These are phyloP conservation scores for Aspergillus cavernicola DNA, from an alignment of 495 filamentous ascomycete species.

Conservation along the genomic window DNA sequence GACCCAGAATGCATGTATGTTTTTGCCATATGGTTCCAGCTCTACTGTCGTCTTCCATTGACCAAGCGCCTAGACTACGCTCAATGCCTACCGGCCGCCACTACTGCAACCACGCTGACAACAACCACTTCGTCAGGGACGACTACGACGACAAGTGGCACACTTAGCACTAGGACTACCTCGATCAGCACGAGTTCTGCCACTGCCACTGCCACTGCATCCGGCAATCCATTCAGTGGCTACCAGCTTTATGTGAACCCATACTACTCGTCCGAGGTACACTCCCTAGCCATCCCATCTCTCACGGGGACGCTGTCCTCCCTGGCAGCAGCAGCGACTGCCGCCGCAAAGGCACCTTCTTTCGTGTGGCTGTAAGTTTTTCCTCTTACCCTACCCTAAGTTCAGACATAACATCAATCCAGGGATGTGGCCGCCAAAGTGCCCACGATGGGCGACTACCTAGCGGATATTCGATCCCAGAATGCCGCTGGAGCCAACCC, in stretches of 20 bases:
- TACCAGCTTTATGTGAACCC: constrained; percentile 54
- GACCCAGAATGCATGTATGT: constrained; percentile 10
- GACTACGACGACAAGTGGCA: background rate
- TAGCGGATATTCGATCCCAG: constrained; percentile 52
- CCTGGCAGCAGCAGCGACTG: constrained; percentile 31
- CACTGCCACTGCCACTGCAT: constrained; percentile 29
- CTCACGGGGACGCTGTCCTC: constrained; percentile 23
- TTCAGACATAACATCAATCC: background rate
- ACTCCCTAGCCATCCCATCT: constrained; percentile 49
- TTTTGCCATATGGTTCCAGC: background rate
- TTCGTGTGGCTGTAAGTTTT: constrained; percentile 67
- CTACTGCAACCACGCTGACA: constrained; percentile 9
- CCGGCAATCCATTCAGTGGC: constrained; percentile 24
- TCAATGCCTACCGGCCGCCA: constrained; percentile 7
- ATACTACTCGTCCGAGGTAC: constrained; percentile 56
- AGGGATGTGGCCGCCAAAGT: constrained; percentile 60
- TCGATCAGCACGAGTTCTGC: constrained; percentile 5
- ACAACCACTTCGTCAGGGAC: constrained; percentile 14
- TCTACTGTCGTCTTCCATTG: background rate
- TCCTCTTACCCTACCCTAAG: background rate
- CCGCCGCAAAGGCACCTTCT: constrained; percentile 60
- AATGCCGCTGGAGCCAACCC: constrained; percentile 51
- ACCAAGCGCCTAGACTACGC: constrained; percentile 6
- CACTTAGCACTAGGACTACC: background rate
- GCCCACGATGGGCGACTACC: constrained; percentile 51